Evolutionary conservation across 75 land plant species (phyloP).

Genomic region (Adiantum capillusveneris): DNA sequence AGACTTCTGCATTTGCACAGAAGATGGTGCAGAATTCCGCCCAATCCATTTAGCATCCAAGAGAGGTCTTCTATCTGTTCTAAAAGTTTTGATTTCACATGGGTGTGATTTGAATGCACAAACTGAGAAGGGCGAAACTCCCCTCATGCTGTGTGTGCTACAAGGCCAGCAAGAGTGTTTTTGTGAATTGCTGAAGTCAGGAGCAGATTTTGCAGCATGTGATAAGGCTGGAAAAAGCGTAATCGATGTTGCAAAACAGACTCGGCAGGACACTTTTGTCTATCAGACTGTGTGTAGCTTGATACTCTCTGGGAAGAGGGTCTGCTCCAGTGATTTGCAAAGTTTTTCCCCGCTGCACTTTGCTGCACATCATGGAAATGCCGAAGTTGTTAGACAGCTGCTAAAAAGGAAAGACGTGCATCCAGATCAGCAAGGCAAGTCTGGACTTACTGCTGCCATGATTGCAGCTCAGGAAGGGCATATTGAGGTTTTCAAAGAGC

Average conservation of each 20-base stretch:
- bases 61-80: constrained; percentile 25
- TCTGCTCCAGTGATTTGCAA: constrained; percentile 36
- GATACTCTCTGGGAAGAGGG: constrained; percentile 28
- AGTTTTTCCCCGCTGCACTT: constrained; percentile 54
- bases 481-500: constrained; percentile 52
- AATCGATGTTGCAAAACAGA: constrained; percentile 30
- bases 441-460: constrained; percentile 74
- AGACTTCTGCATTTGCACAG: constrained; percentile 43
- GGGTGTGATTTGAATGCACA: constrained; percentile 42
- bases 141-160: constrained; percentile 41
- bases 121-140: constrained; percentile 44
- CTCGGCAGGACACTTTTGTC: constrained; percentile 25
- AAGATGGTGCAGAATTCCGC: constrained; percentile 28
- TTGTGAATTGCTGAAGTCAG: constrained; percentile 39
- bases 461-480: constrained; percentile 60
- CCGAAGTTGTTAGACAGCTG: constrained; percentile 33
- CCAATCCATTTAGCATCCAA: constrained; percentile 72
- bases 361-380: constrained; percentile 49
- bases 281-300: constrained; percentile 32
- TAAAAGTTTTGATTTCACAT: constrained; percentile 40
- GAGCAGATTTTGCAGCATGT: constrained; percentile 62
- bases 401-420: constrained; percentile 20
- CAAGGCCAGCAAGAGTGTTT: constrained; percentile 49
- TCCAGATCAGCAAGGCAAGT: constrained; percentile 53
- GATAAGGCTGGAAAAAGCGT: constrained; percentile 39